Base-by-base conservation (phyloP, 225 moss, liverwort and hornwort species). In the Polytrichum formosum region DNA sequence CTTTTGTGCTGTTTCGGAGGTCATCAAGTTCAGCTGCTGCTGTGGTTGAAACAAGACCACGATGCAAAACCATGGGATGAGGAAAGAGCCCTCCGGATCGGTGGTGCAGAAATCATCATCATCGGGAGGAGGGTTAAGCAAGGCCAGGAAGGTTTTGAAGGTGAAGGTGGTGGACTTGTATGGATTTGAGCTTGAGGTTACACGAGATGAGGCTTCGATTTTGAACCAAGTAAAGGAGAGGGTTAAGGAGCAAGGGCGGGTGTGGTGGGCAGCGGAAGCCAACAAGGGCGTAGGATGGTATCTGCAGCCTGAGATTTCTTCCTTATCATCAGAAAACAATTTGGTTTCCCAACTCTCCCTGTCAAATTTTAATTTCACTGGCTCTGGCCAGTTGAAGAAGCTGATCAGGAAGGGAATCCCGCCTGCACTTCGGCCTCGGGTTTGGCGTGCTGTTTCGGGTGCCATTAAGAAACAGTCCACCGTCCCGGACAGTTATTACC, bases 281-380 rank as follows among this genome's bases (percentile, higher is more conserved):
- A 92, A 78, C 60, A 93, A 91, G 74, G 96, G 96, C 59, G 93
- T 90, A 20, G 93, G 93, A 54, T 96, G 96, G 96, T 96, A 93
- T 72, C 72, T 92, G 71, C 91, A 96, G 58, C 91, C 91, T 1
- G 87, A 84, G 23, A 80, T 89, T 6, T 93, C 93, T 67, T 93
- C 93, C 9, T 77, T 90, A 62, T 77, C 81, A 5, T 77, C 81
- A 6, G 93, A 93, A 78, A 80, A 84, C 17, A 93, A 82, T 63
- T 81, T 91, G 53, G 88, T 87, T 4, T 90, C 95, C 29, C 90
- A 94, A 56, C 89, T 96, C 59, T 90, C 90, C 54, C 84, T 96
- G 65, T 90, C 96, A 56, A 90, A 84, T 66, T 88, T 96, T 73
- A 93, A 85, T 66, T 88, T 96, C 76, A 92, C 93, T 31, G 91